Evolutionary conservation across 2,329 filamentous ascomycete genomes (phyloP).

Genomic region (Plectosphaerella plurivora): DNA sequence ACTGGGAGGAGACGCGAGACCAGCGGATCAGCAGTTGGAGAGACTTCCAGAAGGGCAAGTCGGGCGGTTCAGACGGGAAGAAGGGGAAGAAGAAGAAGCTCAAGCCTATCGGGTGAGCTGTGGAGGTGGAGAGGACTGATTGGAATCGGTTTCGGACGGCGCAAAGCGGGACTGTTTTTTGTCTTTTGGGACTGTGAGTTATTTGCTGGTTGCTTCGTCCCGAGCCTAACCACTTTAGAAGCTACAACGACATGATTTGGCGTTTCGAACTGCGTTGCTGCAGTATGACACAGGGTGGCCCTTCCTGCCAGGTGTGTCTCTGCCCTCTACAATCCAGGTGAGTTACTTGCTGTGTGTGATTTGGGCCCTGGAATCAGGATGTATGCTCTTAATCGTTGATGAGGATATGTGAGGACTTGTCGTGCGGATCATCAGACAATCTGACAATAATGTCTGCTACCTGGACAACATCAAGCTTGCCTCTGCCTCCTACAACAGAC

Average conservation of each 20-base stretch:
- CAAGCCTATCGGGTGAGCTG: slow-evolving; percentile 52
- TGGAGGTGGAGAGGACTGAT: not conserved
- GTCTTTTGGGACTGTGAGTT: not conserved
- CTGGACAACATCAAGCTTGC: too few species aligned
- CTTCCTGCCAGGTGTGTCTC: too few species aligned
- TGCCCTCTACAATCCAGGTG: too few species aligned
- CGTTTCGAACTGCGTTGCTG: too few species aligned
- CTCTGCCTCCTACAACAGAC: too few species aligned
- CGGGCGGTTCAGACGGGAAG: slow-evolving; percentile 40
- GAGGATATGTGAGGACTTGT: too few species aligned
- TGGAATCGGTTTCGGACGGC: not conserved
- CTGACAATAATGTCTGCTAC: too few species aligned
- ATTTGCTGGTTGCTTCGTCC: not conserved
- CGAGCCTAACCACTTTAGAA: slow-evolving; percentile 12
- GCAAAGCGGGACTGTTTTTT: not conserved
- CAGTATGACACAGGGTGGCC: too few species aligned
- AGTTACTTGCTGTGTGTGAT: too few species aligned
- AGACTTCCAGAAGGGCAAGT: slow-evolving; percentile 76
- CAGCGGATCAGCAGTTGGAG: slow-evolving; percentile 92
- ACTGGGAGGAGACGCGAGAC: slow-evolving; percentile 92
- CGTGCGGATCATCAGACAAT: too few species aligned
- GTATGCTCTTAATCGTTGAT: too few species aligned
- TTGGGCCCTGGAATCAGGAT: too few species aligned
- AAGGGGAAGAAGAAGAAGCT: slow-evolving; percentile 63
- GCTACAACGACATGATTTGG: not conserved